Base-by-base conservation (phyloP, 371 early-diverging fungal genomes). In the Rhizopus sp. region DNA sequence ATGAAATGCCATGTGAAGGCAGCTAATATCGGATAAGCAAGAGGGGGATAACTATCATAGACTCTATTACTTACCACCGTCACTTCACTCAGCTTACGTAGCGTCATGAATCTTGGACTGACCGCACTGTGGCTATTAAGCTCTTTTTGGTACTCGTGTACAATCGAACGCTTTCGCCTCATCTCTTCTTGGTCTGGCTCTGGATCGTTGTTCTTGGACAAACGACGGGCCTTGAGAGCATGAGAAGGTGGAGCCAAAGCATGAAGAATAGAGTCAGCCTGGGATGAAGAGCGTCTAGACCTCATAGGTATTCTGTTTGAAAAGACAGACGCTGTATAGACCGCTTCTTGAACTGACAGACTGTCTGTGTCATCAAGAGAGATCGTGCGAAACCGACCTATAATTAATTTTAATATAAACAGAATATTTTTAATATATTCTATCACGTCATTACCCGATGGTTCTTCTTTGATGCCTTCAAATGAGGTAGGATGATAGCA, bases 81-180 rank as follows among this genome's bases (percentile, higher is more conserved):
- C 3, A 69, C 69, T 49, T 69, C 72, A 35, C 73, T 76, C 9
- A 76, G 52, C 63, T 76, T 76, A 5, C 77, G 57, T 7, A 76
- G 47, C 0, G 73, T 71, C 77, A 76, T 76, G 34, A 76, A 76
- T 40, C 73, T 62, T 1, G 77, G 77, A 33, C 77, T 76, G 6
- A 76, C 77, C 4, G 77, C 77, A 53, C 77, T 76, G 10, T 63
- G 63, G 38, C 47, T 60, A 35, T 60, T 49, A 9, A 53, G 42
- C 8, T 63, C 59, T 30, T 58, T 63, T 30, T 53, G 42, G 15
- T 50, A 59, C 31, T 44, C 50, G 13, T 53, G 39, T 7, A 57
- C 54, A 40, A 58, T 30, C 1, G 62, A 58, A 29, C 46, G 48
- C 17, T 58, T 54, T 16, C 55, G 41, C 7, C 41, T 41, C 31